These are phyloP conservation scores for Fomitopsis palustris DNA, from an alignment of 1,284 basidiomycete genomes.

Conservation along the genomic window DNA sequence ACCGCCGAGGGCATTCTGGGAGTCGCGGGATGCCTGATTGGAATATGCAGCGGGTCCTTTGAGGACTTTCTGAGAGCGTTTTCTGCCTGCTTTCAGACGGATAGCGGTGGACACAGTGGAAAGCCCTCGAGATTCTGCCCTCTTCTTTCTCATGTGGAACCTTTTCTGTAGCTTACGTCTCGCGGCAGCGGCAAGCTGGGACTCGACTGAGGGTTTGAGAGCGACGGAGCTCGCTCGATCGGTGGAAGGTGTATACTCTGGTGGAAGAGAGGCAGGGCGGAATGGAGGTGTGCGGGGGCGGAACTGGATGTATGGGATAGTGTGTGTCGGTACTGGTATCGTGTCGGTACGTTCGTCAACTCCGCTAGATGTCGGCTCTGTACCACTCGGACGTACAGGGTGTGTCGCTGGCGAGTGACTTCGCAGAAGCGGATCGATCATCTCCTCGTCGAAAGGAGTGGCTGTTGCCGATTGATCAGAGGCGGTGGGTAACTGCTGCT, in stretches of 20 bases:
- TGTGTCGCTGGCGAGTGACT: slow-evolving; percentile 12
- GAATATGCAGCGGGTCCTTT: not conserved
- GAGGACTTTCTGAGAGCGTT: not conserved
- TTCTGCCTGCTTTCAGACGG: slow-evolving; percentile 45
- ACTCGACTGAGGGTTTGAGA: not conserved
- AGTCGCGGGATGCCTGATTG: not conserved
- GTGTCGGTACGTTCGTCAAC: not conserved
- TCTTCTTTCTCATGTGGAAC: slow-evolving; percentile 68
- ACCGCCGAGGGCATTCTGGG: not conserved
- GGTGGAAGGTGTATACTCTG: not conserved
- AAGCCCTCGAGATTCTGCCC: slow-evolving; percentile 46
- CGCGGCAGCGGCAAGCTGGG: slow-evolving; percentile 39
- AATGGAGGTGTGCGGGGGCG: slow-evolving; percentile 8
- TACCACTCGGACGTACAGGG: not conserved
- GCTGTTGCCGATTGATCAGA: not conserved
- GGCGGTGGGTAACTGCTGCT: not conserved
- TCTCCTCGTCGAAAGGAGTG: slow-evolving; percentile 14
- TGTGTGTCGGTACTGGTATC: not conserved
- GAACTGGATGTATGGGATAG: not conserved
- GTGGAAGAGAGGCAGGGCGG: not conserved
- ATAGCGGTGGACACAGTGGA: slow-evolving; percentile 29
- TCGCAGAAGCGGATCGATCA: slow-evolving; percentile 28
- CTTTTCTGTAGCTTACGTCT: slow-evolving; percentile 58
- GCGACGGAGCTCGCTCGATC: not conserved
- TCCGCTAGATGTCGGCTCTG: not conserved